Base-by-base conservation (phyloP, 345 rosid species). In the Brassica carinata region DNA sequence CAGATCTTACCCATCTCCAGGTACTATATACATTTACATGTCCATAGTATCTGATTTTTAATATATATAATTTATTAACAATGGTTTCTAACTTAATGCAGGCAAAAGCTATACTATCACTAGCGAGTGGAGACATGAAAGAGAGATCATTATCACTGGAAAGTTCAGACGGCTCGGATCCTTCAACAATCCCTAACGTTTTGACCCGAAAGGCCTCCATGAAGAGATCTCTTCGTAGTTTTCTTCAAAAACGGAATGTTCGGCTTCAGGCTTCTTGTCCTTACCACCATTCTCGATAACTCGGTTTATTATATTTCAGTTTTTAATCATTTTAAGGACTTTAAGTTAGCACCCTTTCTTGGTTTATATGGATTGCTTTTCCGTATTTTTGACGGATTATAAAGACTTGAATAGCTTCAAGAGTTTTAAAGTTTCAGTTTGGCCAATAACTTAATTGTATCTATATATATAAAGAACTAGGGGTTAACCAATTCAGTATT, bases 181-280 rank as follows among this genome's bases (percentile, higher is more conserved):
- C 64, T 70, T 15, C 75, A 19, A 14, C 5, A 8, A 45, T n/a
- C 7, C 27, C 64, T 8, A 62, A 45, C 1, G 31, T 6, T 45
- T 19, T 45, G 53, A 69, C 36, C 17, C 81, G 71, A 63, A 77
- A 70, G 17, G 75, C 69, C 3, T 77, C 81, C 4, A 77, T 77
- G 81, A 77, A 30, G 38, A 70, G 81, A 31, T 77, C 81, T 62
- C 81, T 77, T 62, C 75, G 38, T 19, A 45, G 8, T 62, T 77
- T 77, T 77, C 80, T 77, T 45, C 69, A 77, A 17, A 77, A 77
- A 45, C 63, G 80, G 33, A 69, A 62, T 69, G 64, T 62, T 77
- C 63, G 74, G 69, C 61, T 43, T 69, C 80, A 69, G 34, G 75
- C 80, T 10, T 27, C 80, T 69, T 69, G 36, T 15, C 80, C 80